Percentiles rank a stretch among this genome's conserved stretches.
Evolutionary conservation across 371 early-diverging fungal species (phyloP).

Genomic region (Coemansia sp.): DNA sequence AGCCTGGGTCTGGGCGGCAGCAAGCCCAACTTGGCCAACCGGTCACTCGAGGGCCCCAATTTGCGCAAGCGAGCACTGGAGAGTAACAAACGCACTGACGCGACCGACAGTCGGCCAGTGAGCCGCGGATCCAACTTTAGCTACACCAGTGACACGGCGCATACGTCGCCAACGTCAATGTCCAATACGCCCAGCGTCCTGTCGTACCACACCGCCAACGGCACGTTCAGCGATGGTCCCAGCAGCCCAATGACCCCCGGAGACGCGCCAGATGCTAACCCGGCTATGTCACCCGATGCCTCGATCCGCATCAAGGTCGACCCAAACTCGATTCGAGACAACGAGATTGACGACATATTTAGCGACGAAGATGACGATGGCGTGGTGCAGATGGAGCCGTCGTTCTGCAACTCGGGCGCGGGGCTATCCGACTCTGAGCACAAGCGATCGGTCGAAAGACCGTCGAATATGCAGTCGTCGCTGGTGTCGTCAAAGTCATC

Average conservation of each 20-base stretch:
- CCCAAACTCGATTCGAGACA: constrained; percentile 18
- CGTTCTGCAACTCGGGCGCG: constrained; percentile 33
- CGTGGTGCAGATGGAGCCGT: constrained; percentile 39
- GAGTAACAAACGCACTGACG: constrained; percentile 3
- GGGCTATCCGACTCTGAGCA: constrained; percentile 20
- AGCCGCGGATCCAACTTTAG: constrained; percentile 18
- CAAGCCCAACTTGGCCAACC: constrained; percentile 5
- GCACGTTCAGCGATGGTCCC: constrained; percentile 18
- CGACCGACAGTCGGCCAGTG: constrained; percentile 8
- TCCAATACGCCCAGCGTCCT: constrained; percentile 23
- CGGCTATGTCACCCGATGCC: constrained; percentile 3
- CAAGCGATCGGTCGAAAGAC: background rate
- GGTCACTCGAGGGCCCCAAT: constrained; percentile 10
- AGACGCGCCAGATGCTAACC: background rate
- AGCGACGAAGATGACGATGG: constrained; percentile 46
- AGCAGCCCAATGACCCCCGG: constrained; percentile 1
- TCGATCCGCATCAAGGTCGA: constrained; percentile 41
- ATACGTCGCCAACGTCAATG: constrained; percentile 13
- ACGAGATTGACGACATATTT: constrained; percentile 40
- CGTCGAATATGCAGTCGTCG: constrained; percentile 4
- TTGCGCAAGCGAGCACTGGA: constrained; percentile 37
- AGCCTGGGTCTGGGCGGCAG: constrained; percentile 40
- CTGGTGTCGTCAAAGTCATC: constrained; percentile 14
- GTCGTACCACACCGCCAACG: constrained; percentile 42
- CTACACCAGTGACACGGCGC: constrained; percentile 21